Base-by-base conservation (phyloP, 345 rosid species). In the Euphorbia lathyris region DNA sequence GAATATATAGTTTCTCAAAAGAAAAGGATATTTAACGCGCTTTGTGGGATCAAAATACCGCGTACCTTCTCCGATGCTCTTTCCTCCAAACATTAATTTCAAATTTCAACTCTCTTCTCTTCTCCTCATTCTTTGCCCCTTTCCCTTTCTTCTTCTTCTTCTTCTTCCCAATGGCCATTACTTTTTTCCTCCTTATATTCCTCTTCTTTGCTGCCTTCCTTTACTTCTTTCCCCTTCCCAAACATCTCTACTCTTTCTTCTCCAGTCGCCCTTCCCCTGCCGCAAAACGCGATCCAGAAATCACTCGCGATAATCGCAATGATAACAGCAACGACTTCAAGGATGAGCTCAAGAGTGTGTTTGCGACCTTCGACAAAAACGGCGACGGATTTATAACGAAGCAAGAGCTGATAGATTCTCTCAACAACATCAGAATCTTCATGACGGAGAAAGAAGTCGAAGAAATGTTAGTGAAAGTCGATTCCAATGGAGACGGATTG, bases 21-120 rank as follows among this genome's bases (percentile, higher is more conserved):
- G 43, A 40, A 40, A 40, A 5, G 36, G 36, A n/a, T 7, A 19
- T n/a, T 72, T 74, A 66, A 84, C 87, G 87, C 87, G 87, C 80
- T 84, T 84, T 84, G 85, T 81, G 85, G 87, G 87, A 63, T 70
- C 75, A 16, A 45, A 77, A 84, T 11, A 43, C 74, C 83, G 85
- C 86, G 81, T 80, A 17, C 0, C 67, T 66, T 75, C 65, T 56
- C 20, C 57, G 55, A 40, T 62, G 63, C 53, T 17, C 20, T 5
- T 26, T 40, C 43, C 11, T 40, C 43, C 36, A 2, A 36, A 5
- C 40, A 10, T 30, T 5, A 20, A 53, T 29, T 20, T 23, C 29
- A 67, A 34, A 11, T 63, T 4, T 30, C 32, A 12, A 12, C 17
- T 56, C 48, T 9, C 4, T 42, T 57, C 16, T 51, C 3, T 56